Conservation (phyloP, 2,329 filamentous ascomycete genomes). For the Stagonosporopsis chrysanthemi region DNA sequence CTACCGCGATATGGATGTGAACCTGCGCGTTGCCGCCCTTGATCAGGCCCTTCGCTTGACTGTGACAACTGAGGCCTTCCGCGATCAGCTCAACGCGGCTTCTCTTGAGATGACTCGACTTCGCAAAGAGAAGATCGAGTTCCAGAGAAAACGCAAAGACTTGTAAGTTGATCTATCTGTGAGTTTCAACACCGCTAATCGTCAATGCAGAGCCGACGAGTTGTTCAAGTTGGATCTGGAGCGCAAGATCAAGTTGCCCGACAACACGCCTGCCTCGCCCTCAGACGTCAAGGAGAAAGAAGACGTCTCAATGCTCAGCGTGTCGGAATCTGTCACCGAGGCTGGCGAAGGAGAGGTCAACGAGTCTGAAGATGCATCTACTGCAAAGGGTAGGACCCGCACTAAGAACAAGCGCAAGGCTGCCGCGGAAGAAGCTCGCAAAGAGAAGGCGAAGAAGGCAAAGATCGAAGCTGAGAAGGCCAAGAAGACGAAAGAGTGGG, state of each 20-base stretch:
- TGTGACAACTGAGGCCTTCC: slow-evolving; percentile 83
- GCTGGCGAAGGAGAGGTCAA: slow-evolving; percentile 74
- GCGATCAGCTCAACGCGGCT: slow-evolving; percentile 89
- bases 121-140: slow-evolving; percentile 94
- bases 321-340: slow-evolving; percentile 68
- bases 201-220: slow-evolving; percentile 68
- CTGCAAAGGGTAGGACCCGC: slow-evolving; percentile 64
- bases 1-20: slow-evolving; percentile 81
- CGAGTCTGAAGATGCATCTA: slow-evolving; percentile 57
- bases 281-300: slow-evolving; percentile 58
- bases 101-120: slow-evolving; percentile 93
- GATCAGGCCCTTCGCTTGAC: slow-evolving; percentile 88
- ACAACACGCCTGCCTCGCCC: slow-evolving; percentile 72
- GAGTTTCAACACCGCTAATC: slow-evolving; percentile 14
- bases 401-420: slow-evolving; percentile 79
- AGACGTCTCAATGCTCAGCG: slow-evolving; percentile 64
- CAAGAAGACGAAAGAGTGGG: slow-evolving; percentile 83
- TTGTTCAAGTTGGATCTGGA: slow-evolving; percentile 75
- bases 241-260: slow-evolving; percentile 74
- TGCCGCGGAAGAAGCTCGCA: slow-evolving; percentile 66
- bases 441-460: slow-evolving; percentile 71
- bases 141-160: slow-evolving; percentile 77
- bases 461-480: slow-evolving; percentile 67
- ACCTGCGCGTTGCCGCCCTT: slow-evolving; percentile 78
- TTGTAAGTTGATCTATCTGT: slow-evolving; percentile 54